Percentiles rank a stretch among this genome's conserved stretches.
These are phyloP conservation scores for Porpolomopsis calyptriformis DNA, from an alignment of 768 basidiomycete genomes.

Conservation along the genomic window DNA sequence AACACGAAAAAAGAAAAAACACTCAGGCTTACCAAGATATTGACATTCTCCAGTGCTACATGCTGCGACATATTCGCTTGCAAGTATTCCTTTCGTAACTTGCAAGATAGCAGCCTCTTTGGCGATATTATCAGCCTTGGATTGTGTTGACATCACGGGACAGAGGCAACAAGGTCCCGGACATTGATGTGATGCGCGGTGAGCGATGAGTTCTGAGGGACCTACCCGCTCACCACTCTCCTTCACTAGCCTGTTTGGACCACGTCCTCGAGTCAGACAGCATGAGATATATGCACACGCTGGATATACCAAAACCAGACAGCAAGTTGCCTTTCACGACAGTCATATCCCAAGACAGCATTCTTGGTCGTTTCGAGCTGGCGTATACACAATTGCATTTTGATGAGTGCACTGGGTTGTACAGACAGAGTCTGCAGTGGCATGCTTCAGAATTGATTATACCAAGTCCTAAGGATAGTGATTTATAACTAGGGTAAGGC, in stretches of 20 bases:
- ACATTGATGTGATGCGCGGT: not conserved
- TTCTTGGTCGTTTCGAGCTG: not conserved
- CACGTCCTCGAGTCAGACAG: not conserved
- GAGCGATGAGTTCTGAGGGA: not conserved
- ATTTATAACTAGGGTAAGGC: not conserved
- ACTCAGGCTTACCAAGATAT: not conserved
- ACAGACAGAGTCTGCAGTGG: not conserved
- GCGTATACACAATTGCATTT: not conserved
- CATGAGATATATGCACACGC: not conserved
- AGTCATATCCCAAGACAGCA: not conserved
- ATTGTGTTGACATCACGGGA: not conserved
- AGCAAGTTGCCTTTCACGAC: not conserved
- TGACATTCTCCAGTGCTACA: not conserved
- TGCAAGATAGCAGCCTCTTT: not conserved
- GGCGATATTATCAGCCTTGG: not conserved
- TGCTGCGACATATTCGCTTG: not conserved
- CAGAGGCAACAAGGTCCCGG: not conserved
- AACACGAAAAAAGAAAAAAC: not conserved
- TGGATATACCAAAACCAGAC: not conserved
- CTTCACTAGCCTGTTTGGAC: not conserved
- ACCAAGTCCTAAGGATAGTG: not conserved
- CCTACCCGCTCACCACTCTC: not conserved
- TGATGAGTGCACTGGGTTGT: not conserved
- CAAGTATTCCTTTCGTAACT: not conserved
- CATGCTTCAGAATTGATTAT: not conserved